Evolutionary conservation across 805 yeast species (phyloP).

Genomic region (Sugiyamaella lignohabitans): DNA sequence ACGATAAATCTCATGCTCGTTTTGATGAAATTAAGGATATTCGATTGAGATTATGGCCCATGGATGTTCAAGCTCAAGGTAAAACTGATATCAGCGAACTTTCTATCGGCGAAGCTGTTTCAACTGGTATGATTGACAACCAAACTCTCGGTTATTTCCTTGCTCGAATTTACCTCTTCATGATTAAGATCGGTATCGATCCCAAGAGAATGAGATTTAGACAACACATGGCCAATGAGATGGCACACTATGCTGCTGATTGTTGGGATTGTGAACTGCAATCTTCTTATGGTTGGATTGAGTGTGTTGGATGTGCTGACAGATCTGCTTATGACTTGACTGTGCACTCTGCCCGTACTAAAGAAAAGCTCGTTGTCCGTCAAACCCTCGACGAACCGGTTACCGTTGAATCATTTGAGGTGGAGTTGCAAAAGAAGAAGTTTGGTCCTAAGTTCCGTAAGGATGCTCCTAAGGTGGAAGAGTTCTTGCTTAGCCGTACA

Average conservation of each 20-base stretch:
- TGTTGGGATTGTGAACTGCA: constrained; percentile 99
- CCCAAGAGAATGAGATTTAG: constrained; percentile 81
- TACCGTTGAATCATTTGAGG: constrained; percentile 75
- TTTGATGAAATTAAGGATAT: constrained; percentile 71
- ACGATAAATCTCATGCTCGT: constrained; percentile 72
- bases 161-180: constrained; percentile 84
- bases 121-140: constrained; percentile 83
- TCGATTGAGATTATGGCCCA: constrained; percentile 73
- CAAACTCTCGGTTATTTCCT: constrained; percentile 95
- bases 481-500: constrained; percentile 65
- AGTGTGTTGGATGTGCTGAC: constrained; percentile 99
- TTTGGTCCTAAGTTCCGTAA: constrained; percentile 98
- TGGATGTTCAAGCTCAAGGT: constrained; percentile 82
- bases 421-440: constrained; percentile 85
- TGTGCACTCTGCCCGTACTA: constrained; percentile 91
- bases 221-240: constrained; percentile 97
- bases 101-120: constrained; percentile 87
- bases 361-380: constrained; percentile 92
- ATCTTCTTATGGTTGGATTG: constrained; percentile 98
- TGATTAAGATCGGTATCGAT: constrained; percentile 86
- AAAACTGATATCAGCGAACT: constrained; percentile 56
- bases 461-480: constrained; percentile 89
- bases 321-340: constrained; percentile 96
- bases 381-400: constrained; percentile 80
- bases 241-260: constrained; percentile 99